phyloP scores from a whole-genome alignment of 2,329 filamentous ascomycete genomes.

The Phialemonium atrogriseum region DNA sequence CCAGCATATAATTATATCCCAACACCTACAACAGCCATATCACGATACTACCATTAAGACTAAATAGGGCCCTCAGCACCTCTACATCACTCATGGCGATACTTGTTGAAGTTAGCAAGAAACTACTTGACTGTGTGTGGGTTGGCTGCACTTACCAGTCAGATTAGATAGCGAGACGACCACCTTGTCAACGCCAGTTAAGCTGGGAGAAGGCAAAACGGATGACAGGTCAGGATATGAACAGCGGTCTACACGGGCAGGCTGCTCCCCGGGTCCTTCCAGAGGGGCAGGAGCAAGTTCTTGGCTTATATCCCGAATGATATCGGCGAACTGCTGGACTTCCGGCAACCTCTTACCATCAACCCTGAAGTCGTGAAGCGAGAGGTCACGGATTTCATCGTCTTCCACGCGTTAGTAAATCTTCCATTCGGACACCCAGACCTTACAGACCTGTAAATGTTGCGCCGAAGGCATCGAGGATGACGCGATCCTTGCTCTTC shows the following conservation, averaged over 20 bases:
- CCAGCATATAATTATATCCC: too few species aligned
- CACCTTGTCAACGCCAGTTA: neutral
- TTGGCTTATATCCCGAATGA: neutral
- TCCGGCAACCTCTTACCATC: conserved; percentile 1
- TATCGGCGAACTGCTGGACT: conserved; percentile 2
- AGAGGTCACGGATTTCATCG: neutral
- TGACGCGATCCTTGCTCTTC: neutral
- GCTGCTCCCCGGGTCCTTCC: neutral
- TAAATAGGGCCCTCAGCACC: too few species aligned
- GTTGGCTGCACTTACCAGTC: neutral
- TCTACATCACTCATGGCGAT: too few species aligned
- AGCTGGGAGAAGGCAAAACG: neutral
- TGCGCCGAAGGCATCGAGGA: neutral
- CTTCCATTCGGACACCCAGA: neutral
- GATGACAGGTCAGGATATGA: neutral
- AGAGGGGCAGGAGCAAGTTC: neutral
- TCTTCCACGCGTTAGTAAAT: neutral
- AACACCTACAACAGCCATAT: too few species aligned
- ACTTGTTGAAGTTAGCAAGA: too few species aligned
- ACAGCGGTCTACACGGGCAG: neutral
- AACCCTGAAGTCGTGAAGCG: neutral
- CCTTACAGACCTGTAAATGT: conserved; percentile 1
- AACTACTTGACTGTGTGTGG: too few species aligned
- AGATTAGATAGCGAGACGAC: neutral
- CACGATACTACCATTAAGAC: too few species aligned